A percentile compares a stretch with the other conserved stretches of the same genome.
These are phyloP conservation scores for Botrytis pseudocinerea DNA, from an alignment of 2,329 filamentous ascomycete genomes.

Conservation along the genomic window DNA sequence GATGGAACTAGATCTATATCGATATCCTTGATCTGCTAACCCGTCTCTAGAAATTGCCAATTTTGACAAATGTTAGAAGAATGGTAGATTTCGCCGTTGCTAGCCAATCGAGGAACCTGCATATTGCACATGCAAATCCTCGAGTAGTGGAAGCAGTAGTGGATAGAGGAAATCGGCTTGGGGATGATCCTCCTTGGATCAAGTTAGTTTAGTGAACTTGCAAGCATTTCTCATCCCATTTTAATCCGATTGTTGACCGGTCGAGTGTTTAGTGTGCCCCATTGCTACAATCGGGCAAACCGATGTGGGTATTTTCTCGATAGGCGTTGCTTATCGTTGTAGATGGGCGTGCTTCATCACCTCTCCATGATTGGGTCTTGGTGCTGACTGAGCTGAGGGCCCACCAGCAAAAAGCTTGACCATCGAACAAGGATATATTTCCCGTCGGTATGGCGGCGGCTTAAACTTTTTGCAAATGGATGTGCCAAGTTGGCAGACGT, in stretches of 20 bases:
- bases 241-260: background rate
- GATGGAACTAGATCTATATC: background rate
- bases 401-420: background rate
- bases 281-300: background rate
- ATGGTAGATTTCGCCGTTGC: background rate
- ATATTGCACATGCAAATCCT: background rate
- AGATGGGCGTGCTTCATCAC: constrained; percentile 11
- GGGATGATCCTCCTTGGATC: background rate
- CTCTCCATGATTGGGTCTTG: background rate
- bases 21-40: background rate
- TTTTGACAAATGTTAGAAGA: background rate
- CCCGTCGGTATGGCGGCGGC: background rate
- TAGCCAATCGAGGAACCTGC: background rate
- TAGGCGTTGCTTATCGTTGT: constrained; percentile 4
- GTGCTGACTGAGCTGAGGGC: background rate
- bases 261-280: background rate
- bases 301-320: background rate
- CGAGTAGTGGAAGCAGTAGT: background rate
- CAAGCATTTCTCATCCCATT: background rate
- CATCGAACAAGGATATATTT: background rate
- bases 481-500: background rate
- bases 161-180: background rate
- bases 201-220: background rate
- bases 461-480: background rate
- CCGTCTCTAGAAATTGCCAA: background rate